Conservation (phyloP, 305 asterid genomes). For the Fraxinus sp. region DNA sequence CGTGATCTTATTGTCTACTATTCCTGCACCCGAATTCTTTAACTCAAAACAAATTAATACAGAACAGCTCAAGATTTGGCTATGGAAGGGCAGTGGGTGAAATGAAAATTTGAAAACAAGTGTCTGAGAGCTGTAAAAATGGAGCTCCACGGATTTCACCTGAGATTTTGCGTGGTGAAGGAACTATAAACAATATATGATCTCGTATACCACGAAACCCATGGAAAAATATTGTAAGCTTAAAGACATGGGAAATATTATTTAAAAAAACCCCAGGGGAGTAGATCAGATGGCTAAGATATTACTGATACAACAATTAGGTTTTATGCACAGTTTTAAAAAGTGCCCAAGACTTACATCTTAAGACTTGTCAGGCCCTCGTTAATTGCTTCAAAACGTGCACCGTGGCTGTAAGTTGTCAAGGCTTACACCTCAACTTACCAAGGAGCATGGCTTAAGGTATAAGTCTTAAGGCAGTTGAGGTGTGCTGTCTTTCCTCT, state of each 20-base stretch:
- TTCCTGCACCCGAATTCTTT: constrained; percentile 1
- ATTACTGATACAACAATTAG: neutral
- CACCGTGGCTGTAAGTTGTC: neutral
- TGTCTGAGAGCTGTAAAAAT: neutral
- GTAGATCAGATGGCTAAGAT: constrained; percentile 2
- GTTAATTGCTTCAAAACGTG: neutral
- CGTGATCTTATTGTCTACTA: neutral
- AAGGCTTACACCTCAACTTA: neutral
- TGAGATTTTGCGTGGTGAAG: neutral
- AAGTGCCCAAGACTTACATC: neutral
- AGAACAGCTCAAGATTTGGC: neutral
- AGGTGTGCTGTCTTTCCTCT: neutral
- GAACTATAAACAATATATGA: neutral
- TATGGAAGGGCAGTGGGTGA: neutral
- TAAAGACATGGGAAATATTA: neutral
- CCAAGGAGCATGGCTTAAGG: neutral
- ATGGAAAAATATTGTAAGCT: neutral
- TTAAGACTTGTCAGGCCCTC: neutral
- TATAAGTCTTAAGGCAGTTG: neutral
- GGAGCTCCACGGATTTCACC: neutral
- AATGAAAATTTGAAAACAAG: neutral
- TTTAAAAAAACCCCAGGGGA: neutral
- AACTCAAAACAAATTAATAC: neutral
- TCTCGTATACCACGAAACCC: constrained; percentile 3
- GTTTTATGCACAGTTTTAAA: neutral